Conservation (phyloP, 495 filamentous ascomycete genomes). For the Zalerion maritima region DNA sequence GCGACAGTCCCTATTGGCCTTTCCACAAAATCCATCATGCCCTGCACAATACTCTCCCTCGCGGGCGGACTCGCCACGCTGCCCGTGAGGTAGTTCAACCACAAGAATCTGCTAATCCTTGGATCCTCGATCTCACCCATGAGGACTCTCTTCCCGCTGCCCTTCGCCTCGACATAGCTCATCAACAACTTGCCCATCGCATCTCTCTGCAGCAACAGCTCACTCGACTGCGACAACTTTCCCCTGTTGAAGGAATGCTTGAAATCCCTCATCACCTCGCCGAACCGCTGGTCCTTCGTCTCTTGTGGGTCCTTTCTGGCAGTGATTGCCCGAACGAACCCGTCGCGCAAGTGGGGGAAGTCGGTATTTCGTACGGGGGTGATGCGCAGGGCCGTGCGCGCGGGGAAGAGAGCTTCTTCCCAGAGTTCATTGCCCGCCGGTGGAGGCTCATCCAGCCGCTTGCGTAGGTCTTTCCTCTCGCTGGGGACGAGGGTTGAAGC, state of each 20-base stretch:
- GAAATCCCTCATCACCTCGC: constrained; percentile 55
- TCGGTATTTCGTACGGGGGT: constrained; percentile 81
- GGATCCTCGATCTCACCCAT: constrained; percentile 63
- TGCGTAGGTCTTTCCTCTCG: constrained; percentile 59
- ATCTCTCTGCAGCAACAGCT: constrained; percentile 59
- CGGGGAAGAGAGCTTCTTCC: constrained; percentile 49
- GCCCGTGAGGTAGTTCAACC: constrained; percentile 81
- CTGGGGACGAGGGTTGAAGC: constrained; percentile 68
- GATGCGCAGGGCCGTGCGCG: constrained; percentile 57
- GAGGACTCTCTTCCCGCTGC: constrained; percentile 27
- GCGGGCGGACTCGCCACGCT: constrained; percentile 76
- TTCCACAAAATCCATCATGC: constrained; percentile 76
- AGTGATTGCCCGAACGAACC: constrained; percentile 73
- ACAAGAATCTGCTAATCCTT: constrained; percentile 64
- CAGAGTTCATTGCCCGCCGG: constrained; percentile 53
- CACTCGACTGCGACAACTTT: constrained; percentile 58
- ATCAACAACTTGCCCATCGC: constrained; percentile 49
- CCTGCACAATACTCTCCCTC: constrained; percentile 69
- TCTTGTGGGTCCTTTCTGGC: constrained; percentile 36
- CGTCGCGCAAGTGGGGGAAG: constrained; percentile 81
- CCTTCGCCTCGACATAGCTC: constrained; percentile 45
- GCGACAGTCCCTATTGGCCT: constrained; percentile 76
- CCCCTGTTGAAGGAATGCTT: constrained; percentile 62
- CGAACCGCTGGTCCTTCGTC: constrained; percentile 57
- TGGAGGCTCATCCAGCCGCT: constrained; percentile 53